Base-by-base conservation (phyloP, 108 stramenopile species). In the Cyclotella sp. region DNA sequence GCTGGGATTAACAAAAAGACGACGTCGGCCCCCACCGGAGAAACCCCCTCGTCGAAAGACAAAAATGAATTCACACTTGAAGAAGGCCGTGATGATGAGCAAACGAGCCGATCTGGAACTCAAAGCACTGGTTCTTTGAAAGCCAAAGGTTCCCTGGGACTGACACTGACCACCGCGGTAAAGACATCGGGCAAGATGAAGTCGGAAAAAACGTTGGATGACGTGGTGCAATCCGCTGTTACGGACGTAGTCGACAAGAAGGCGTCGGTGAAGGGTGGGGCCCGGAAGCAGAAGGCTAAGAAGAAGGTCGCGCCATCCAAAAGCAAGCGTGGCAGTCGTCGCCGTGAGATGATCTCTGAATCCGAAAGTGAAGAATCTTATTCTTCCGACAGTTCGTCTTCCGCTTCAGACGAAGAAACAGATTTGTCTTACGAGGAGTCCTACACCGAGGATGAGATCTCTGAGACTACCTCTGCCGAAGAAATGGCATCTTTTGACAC, bases 391-490 rank as follows among this genome's bases (percentile, higher is more conserved):
- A 61, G 60, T 39, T 61, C 60, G 11, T 61, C 60, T 39, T 29
- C 60, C 60, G 11, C 30, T 39, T 61, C 60, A 13, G 60, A 61
- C 60, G 34, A 61, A 16, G 60, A 61, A 15, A 61, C 60, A 1
- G 60, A 61, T 4, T 1, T 61, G 3, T 61, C 60, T 1, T 61
- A 39, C 60, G 60, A 61, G 34, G 60, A 61, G 34, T 61, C 60
- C 15, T 61, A 19, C n/a, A 61, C 60, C 30, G 60, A 61, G 15
- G 60, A 61, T 61, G 60, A 61, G 34, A 2, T 61, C 60, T 34
- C 30, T 29, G 60, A 61, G 10, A 34, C 60, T 2, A 34, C 60
- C 4, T 39, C 60, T 11, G 34, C 34, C 34, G 34, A 6, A 34
- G 24, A 57, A 1, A 9, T 61, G 18, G 60, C 34, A 61, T 39